Evolutionary conservation across 768 basidiomycete genomes (phyloP), one percentile per base, ranked within the genome.

Genomic region (Cyathus striatus): DNA sequence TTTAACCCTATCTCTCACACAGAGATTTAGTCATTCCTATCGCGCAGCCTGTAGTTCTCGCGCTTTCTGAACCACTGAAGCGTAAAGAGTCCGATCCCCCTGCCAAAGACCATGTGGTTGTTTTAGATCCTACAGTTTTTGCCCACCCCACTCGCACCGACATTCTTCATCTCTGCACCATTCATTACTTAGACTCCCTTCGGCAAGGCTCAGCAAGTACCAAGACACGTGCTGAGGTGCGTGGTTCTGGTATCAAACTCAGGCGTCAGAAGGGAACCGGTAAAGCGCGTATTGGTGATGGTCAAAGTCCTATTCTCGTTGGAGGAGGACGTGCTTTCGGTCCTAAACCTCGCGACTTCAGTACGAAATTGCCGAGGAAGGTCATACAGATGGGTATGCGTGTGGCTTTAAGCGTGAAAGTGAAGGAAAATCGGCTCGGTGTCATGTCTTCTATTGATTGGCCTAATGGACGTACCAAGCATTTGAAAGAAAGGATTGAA

Each of bases 291-390:
- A 68, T 96, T 7, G 95, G 94, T 37, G 91, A 93, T 53, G 80
- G 72, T 2, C 88, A 90, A 53, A 86, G 81, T 60, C 91, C 90
- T 1, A 89, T 91, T 76, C 76, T 85, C 42, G 74, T 83, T 23
- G 95, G 95, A 24, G 96, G 96, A 64, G 96, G 95, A 52, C 78
- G 87, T 30, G 90, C 90, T 5, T 93, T 92, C 47, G 92, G 92
- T 23, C 90, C 91, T 1, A 86, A 90, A 57, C 90, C 92, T 2
- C 79, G 92, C 38, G 89, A 96, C 60, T 97, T 94, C 62, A 81
- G 86, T 53, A 92, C 91, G 16, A 86, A 89, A 49, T 76, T 99
- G 26, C 88, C 90, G n/a, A 78, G 90, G 49, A 97, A 97, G 65
- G 87, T 96, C 51, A 76, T 91, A 32, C 73, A 89, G 53, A 87